Percentiles rank a stretch among this genome's conserved stretches.
Conservation (phyloP, 1,284 basidiomycete genomes). For the Ceratobasidium theobromae region DNA sequence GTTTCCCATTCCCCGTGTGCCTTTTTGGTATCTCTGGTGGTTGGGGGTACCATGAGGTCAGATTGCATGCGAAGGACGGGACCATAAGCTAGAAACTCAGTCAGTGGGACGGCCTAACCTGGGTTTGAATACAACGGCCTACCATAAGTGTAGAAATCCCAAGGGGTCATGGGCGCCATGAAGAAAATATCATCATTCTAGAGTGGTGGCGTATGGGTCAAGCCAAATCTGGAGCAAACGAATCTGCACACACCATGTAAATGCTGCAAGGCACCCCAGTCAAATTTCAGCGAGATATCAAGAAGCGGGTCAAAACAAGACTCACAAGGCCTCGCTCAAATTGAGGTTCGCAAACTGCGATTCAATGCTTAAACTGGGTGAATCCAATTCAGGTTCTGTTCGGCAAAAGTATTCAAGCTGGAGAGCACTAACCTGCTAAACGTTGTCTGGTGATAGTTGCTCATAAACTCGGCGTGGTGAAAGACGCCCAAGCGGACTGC, state of each 20-base stretch:
- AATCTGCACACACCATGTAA: constrained; percentile 28
- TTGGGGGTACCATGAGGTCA: constrained; percentile 34
- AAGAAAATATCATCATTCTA: constrained; percentile 37
- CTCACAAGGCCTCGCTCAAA: constrained; percentile 35
- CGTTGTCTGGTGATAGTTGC: constrained; percentile 23
- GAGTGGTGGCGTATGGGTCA: not conserved
- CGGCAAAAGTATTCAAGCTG: not conserved
- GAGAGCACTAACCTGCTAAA: constrained; percentile 33
- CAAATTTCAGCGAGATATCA: not conserved
- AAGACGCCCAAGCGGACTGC: constrained; percentile 17
- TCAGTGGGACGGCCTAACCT: not conserved
- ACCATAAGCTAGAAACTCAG: constrained; percentile 28
- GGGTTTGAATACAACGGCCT: not conserved
- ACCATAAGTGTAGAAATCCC: constrained; percentile 36
- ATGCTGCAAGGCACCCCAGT: constrained; percentile 3
- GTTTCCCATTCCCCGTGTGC: constrained; percentile 22
- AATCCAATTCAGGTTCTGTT: constrained; percentile 16
- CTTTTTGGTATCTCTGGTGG: constrained; percentile 12
- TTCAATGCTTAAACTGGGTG: constrained; percentile 32
- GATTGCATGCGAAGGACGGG: constrained; percentile 35
- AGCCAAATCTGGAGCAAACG: not conserved
- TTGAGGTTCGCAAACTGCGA: constrained; percentile 33
- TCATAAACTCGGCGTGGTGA: constrained; percentile 33
- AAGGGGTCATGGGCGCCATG: constrained; percentile 9
- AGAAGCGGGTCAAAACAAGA: too few species aligned